Conservation (phyloP, 331 rosid species). For the Saraca asoca region DNA sequence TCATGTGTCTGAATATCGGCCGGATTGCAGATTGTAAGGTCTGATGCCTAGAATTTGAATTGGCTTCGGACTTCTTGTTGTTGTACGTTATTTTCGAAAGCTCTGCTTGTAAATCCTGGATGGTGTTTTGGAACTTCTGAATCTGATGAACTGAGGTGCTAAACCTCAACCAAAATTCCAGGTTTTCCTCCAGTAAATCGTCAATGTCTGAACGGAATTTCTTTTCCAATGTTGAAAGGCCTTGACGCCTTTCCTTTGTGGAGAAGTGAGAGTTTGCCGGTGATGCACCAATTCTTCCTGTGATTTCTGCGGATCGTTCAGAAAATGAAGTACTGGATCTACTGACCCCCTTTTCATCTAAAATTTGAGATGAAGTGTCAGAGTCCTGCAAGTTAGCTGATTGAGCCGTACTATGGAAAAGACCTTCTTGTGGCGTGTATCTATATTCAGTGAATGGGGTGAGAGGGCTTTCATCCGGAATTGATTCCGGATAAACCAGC, state of each 20-base stretch:
- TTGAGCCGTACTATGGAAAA: slow-evolving; percentile 32
- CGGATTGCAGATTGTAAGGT: slow-evolving; percentile 54
- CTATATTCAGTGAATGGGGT: slow-evolving; percentile 42
- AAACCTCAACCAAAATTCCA: slow-evolving; percentile 89
- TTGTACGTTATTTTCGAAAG: slow-evolving; percentile 39
- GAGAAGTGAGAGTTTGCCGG: too few relatives aligned
- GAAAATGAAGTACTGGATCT: too few relatives aligned
- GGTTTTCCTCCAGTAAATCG: slow-evolving; percentile 65
- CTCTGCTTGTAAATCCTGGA: slow-evolving; percentile 68
- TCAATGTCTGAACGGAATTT: slow-evolving; percentile 67
- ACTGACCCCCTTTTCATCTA: slow-evolving; percentile 30
- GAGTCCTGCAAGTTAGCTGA: slow-evolving; percentile 37
- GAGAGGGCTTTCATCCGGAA: slow-evolving; percentile 44
- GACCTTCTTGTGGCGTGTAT: slow-evolving; percentile 49
- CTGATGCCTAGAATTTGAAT: slow-evolving; percentile 33
- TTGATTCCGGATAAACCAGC: slow-evolving; percentile 35
- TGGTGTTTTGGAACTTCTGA: slow-evolving; percentile 66
- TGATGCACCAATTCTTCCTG: slow-evolving; percentile 18
- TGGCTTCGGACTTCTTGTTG: slow-evolving; percentile 36
- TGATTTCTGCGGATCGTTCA: too few relatives aligned
- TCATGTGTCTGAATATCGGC: slow-evolving; percentile 68
- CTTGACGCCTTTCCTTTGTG: slow-evolving; percentile 10
- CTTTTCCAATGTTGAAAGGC: slow-evolving; percentile 53
- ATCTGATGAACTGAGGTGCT: slow-evolving; percentile 87
- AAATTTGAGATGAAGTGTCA: slow-evolving; percentile 32